phyloP scores from a whole-genome alignment of 2,329 filamentous ascomycete species.

The Ophiostoma ulmi region DNA sequence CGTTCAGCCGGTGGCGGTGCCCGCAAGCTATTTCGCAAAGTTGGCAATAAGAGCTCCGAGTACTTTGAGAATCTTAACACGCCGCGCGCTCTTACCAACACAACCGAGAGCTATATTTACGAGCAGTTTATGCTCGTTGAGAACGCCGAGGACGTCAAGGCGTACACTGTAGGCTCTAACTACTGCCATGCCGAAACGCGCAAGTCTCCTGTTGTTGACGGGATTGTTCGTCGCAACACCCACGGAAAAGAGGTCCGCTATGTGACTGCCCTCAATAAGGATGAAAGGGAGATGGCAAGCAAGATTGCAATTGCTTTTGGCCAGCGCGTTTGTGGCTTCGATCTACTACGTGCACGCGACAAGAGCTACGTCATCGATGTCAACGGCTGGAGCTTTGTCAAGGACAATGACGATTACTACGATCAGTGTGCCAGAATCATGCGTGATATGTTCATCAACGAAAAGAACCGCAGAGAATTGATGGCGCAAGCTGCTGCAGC shows the following conservation, averaged over 20 bases:
- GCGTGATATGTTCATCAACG: slow-evolving; percentile 79
- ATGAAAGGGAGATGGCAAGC: slow-evolving; percentile 80
- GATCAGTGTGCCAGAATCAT: slow-evolving; percentile 83
- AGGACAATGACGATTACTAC: slow-evolving; percentile 98
- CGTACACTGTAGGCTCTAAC: slow-evolving; percentile 87
- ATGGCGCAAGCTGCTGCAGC: slow-evolving; percentile 23
- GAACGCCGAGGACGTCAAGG: slow-evolving; percentile 97
- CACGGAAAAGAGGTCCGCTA: slow-evolving; percentile 97
- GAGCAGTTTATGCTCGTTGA: slow-evolving; percentile 96
- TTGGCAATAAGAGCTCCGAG: slow-evolving; percentile 98
- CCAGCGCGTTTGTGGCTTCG: slow-evolving; percentile 92
- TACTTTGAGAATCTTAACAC: slow-evolving; percentile 71
- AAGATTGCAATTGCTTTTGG: slow-evolving; percentile 90
- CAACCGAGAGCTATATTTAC: slow-evolving; percentile 82
- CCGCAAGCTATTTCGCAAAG: slow-evolving; percentile 87
- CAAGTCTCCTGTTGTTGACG: slow-evolving; percentile 95
- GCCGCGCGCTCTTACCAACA: slow-evolving; percentile 77
- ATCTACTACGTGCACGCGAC: slow-evolving; percentile 78
- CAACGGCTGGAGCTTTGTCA: slow-evolving; percentile 99
- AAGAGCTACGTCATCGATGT: slow-evolving; percentile 98
- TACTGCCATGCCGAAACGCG: slow-evolving; percentile 97
- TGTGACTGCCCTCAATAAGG: slow-evolving; percentile 73
- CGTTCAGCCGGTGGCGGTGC: slow-evolving; percentile 82
- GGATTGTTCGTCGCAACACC: slow-evolving; percentile 89
- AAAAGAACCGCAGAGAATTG: slow-evolving; percentile 53